Base-by-base conservation (phyloP, 805 yeast species). In the Cyberlindnera subsufficiens region DNA sequence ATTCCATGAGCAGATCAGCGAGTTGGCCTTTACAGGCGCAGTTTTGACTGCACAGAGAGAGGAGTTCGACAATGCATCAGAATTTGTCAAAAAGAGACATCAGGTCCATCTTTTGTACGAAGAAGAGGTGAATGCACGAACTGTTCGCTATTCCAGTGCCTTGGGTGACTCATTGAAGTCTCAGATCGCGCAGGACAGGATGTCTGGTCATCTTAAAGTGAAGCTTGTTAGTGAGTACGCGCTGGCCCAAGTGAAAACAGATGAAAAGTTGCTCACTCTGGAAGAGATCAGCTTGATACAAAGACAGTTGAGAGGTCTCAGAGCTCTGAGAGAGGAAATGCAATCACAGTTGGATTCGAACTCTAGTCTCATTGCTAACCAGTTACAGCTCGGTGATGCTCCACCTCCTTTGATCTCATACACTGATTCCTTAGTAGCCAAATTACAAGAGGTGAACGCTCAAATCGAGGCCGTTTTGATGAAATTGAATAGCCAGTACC, bases 201-300 rank as follows among this genome's bases (percentile, higher is more conserved):
- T 13, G 6, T 44, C 46, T 1, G 43, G 47, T 4, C 46, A 54
- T 30, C 33, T 54, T 29, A 50, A 51, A 42, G 37, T 57, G 16
- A 51, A 52, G 15, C 25, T 55, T 6, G 40, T 57, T 10, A 36
- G 51, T 1, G 61, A 56, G 36, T 44, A 42, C 25, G 55, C 59
- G 1, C 27, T 57, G 14, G 32, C 58, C 0, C 45, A 41, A 6
- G 19, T 51, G 20, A 38, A 42, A 1, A 32, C 29, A 4, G 42
- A 39, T 16, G 32, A 32, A 22, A 42, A 42, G 22, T 32, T 54
- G 19, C 25, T 54, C 30, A 30, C 43, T 2, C 37, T 55, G 3
- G 42, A 45, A 3, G 56, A 52, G n/a, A 15, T 56, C 10, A 17
- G 19, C 1, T 31, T 35, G 0, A n/a, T 51, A 8, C 37, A 40